Conservation (phyloP, 805 yeast species). For the Candida caryicola region DNA sequence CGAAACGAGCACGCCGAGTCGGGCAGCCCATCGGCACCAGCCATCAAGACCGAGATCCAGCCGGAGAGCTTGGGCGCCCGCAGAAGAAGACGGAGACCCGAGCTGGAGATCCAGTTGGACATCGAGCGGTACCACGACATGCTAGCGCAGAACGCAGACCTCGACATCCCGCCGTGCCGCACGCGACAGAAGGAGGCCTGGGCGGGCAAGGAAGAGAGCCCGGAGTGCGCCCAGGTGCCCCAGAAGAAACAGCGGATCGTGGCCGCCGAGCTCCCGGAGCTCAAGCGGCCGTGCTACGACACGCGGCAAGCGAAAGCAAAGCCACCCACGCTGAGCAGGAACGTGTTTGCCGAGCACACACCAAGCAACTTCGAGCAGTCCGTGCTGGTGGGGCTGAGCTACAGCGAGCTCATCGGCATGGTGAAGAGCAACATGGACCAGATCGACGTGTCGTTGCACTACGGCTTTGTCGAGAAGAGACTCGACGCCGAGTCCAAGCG, state of each 20-base stretch:
- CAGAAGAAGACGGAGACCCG: constrained; percentile 2
- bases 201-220: neutral
- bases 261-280: neutral
- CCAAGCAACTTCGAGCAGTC: constrained; percentile 2
- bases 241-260: neutral
- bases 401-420: constrained; percentile 17
- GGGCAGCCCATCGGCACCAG: no score
- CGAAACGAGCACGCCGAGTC: no score
- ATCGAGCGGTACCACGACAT: constrained; percentile 18
- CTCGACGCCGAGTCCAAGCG: constrained; percentile 18
- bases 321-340: neutral
- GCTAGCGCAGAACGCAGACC: constrained; percentile 11
- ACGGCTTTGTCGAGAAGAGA: constrained; percentile 24
- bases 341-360: constrained; percentile 1
- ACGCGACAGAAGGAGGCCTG: neutral
- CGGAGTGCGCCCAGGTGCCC: neutral
- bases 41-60: no score
- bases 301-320: neutral
- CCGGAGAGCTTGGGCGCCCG: no score
- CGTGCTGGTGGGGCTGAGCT: constrained; percentile 9
- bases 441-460: constrained; percentile 24
- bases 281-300: constrained; percentile 1
- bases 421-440: constrained; percentile 14
- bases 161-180: constrained; percentile 22
- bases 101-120: constrained; percentile 17